Evolutionary conservation across 169 alveolate species (phyloP).

Genomic region (Eimeria sp.): DNA sequence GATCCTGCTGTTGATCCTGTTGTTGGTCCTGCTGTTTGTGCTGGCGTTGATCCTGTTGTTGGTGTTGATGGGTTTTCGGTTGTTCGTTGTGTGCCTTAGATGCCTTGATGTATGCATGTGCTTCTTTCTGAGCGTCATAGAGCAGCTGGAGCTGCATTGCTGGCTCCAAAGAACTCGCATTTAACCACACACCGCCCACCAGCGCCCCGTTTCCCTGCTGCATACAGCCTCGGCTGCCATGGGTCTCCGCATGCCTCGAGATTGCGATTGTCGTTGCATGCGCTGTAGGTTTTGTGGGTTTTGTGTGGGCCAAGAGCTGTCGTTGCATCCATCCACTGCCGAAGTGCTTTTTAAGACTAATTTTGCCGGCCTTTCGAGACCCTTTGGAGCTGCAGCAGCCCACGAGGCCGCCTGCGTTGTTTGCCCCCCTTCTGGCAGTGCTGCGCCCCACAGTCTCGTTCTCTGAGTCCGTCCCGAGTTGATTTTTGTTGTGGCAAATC

Average conservation of each 20-base stretch:
- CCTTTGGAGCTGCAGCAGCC: background rate
- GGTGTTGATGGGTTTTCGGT: background rate
- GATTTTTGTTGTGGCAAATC: background rate
- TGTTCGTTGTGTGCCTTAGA: background rate
- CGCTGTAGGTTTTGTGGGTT: background rate
- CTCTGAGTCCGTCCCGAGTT: background rate
- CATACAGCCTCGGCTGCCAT: background rate
- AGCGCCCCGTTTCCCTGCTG: background rate
- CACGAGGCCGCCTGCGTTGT: background rate
- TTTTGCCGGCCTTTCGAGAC: slow-evolving; percentile 36
- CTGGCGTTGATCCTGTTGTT: background rate
- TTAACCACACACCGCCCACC: slow-evolving; percentile 48
- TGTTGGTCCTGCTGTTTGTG: background rate
- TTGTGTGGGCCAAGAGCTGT: slow-evolving; percentile 31
- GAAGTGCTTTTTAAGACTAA: slow-evolving; percentile 54
- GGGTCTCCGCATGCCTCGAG: background rate
- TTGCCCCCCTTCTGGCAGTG: background rate
- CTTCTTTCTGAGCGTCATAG: slow-evolving; percentile 35
- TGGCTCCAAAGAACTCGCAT: slow-evolving; percentile 26
- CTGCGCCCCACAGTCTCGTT: background rate
- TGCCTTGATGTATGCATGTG: background rate
- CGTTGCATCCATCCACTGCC: slow-evolving; percentile 68
- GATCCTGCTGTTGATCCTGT: background rate
- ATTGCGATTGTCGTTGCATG: background rate
- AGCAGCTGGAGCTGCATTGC: slow-evolving; percentile 70